These are phyloP conservation scores for Teratosphaeria epicoccoides DNA, from an alignment of 2,329 filamentous ascomycete species.

Conservation along the genomic window DNA sequence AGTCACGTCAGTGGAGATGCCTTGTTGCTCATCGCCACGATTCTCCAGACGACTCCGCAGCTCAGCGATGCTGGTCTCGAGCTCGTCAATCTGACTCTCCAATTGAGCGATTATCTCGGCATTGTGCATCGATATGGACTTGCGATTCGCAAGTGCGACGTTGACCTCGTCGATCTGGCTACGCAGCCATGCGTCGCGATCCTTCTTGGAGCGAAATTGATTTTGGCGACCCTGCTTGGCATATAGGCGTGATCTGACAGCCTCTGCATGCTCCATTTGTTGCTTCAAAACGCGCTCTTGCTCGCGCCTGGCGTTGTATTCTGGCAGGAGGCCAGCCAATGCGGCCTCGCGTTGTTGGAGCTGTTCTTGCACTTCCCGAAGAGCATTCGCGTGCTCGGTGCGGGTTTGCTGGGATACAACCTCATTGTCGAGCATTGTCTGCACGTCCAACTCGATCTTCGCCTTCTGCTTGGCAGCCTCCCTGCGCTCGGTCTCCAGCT, in stretches of 20 bases:
- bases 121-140: constrained; percentile 73
- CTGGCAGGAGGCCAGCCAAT: constrained; percentile 62
- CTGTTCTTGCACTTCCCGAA: constrained; percentile 60
- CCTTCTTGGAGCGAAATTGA: constrained; percentile 76
- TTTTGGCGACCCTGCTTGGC: constrained; percentile 85
- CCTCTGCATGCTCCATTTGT: constrained; percentile 66
- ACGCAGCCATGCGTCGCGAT: constrained; percentile 74
- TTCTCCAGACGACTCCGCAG: constrained; percentile 66
- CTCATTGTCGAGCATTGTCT: constrained; percentile 72
- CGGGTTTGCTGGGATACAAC: constrained; percentile 64
- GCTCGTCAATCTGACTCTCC: constrained; percentile 56
- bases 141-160: constrained; percentile 64
- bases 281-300: constrained; percentile 62
- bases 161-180: constrained; percentile 73
- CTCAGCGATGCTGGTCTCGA: constrained; percentile 62
- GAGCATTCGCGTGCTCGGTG: constrained; percentile 57
- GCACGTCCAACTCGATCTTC: constrained; percentile 75
- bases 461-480: constrained; percentile 71
- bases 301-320: constrained; percentile 61
- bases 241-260: constrained; percentile 65
- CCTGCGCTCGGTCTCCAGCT: constrained; percentile 81
- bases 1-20: constrained; percentile 62
- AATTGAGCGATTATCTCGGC: constrained; percentile 70
- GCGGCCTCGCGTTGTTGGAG: constrained; percentile 69
- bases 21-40: constrained; percentile 63